Evolutionary conservation across 2,329 filamentous ascomycete species (phyloP).

Genomic region (Colletotrichum sp.): DNA sequence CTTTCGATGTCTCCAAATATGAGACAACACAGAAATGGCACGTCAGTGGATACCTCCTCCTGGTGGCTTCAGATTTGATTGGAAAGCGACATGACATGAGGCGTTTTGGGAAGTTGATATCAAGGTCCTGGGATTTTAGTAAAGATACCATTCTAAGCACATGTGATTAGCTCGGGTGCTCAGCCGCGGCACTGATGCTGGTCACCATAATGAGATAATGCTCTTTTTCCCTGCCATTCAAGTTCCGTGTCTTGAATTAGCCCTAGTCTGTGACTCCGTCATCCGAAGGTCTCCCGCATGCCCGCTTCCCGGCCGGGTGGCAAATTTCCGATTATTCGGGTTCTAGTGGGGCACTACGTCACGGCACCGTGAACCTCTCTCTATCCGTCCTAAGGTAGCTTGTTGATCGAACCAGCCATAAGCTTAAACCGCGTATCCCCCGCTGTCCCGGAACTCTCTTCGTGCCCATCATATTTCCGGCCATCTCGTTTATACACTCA

Average conservation of each 20-base stretch:
- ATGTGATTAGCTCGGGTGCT: neutral
- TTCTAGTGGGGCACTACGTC: slow-evolving; percentile 13
- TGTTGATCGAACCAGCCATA: neutral
- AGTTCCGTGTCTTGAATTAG: neutral
- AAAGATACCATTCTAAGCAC: slow-evolving; percentile 20
- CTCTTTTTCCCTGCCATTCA: neutral
- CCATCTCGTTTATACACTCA: neutral
- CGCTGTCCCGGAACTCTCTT: neutral
- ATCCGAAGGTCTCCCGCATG: neutral
- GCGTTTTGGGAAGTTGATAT: neutral
- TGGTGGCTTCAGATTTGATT: neutral
- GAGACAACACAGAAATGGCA: neutral
- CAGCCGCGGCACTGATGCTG: neutral
- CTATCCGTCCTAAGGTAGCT: neutral
- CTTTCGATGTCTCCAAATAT: neutral
- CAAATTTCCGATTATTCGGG: slow-evolving; percentile 4
- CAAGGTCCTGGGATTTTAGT: neutral
- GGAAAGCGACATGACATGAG: neutral
- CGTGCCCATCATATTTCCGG: neutral
- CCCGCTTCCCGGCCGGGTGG: neutral
- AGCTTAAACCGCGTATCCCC: slow-evolving; percentile 2
- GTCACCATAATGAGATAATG: slow-evolving; percentile 11
- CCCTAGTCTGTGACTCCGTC: neutral
- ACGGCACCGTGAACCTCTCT: neutral
- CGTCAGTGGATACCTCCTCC: neutral